These are phyloP conservation scores for Carex sylvatica DNA, from an alignment of 202 grass and related monocot genomes.

Conservation along the genomic window DNA sequence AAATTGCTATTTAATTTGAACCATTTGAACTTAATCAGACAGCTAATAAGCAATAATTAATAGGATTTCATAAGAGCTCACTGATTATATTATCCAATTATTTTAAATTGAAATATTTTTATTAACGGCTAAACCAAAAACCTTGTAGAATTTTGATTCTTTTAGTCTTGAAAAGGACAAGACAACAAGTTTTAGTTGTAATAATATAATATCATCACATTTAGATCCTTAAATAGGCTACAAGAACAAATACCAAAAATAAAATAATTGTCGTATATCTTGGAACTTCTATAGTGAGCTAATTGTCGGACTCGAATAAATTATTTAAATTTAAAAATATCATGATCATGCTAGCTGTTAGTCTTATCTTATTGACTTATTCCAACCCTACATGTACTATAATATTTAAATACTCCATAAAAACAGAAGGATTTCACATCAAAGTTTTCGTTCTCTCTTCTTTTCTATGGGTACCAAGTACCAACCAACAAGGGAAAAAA, in stretches of 20 bases:
- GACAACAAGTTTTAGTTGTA: not conserved
- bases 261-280: not conserved
- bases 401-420: constrained; percentile 85
- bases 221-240: not conserved
- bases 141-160: not conserved
- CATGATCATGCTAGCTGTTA: not conserved
- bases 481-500: not conserved
- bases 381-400: constrained; percentile 49
- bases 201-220: not conserved
- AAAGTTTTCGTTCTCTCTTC: not conserved
- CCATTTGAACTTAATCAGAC: no score
- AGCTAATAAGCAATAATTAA: no score
- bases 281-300: not conserved
- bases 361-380: not conserved
- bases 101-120: not conserved
- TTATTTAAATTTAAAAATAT: not conserved
- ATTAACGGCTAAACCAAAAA: no score
- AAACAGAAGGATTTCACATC: constrained; percentile 27
- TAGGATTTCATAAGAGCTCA: no score
- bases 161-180: not conserved
- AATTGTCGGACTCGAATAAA: not conserved
- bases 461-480: not conserved
- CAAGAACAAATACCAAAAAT: not conserved
- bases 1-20: no score
- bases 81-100: no score